Percentiles rank a stretch among this genome's conserved stretches.
These are phyloP conservation scores for Phalaenopsis aphrodite DNA, from an alignment of 106 monocot species.

Conservation along the genomic window DNA sequence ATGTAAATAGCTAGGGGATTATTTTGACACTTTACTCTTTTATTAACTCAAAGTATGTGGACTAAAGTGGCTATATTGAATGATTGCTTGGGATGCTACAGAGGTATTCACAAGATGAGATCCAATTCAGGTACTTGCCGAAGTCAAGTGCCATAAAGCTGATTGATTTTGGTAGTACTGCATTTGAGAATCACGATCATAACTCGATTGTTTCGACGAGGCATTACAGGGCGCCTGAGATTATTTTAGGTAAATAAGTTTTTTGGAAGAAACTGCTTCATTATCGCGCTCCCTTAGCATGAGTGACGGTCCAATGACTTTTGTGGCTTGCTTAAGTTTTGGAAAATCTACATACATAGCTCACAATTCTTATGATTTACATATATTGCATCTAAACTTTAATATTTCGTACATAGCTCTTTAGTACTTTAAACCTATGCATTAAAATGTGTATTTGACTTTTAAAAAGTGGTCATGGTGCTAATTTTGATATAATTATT, in stretches of 20 bases:
- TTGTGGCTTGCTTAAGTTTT: neutral
- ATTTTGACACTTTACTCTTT: no score
- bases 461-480: no score
- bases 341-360: no score
- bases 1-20: no score
- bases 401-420: no score
- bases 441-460: no score
- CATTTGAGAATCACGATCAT: conserved; percentile 80
- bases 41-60: neutral
- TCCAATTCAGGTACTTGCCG: conserved; percentile 84
- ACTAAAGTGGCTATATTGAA: conserved; percentile 41
- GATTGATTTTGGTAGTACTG: conserved; percentile 99
- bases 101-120: conserved; percentile 68
- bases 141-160: conserved; percentile 99
- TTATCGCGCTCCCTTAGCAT: conserved; percentile 15
- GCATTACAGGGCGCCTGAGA: conserved; percentile 99
- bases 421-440: no score
- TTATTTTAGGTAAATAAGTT: conserved; percentile 90
- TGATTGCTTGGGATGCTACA: conserved; percentile 58
- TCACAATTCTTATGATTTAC: no score
- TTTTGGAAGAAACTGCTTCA: conserved; percentile 26
- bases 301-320: conserved; percentile 9
- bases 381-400: no score
- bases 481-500: no score
- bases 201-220: conserved; percentile 97